Conservation (phyloP, 371 early-diverging fungal genomes). For the Mucor indicus region DNA sequence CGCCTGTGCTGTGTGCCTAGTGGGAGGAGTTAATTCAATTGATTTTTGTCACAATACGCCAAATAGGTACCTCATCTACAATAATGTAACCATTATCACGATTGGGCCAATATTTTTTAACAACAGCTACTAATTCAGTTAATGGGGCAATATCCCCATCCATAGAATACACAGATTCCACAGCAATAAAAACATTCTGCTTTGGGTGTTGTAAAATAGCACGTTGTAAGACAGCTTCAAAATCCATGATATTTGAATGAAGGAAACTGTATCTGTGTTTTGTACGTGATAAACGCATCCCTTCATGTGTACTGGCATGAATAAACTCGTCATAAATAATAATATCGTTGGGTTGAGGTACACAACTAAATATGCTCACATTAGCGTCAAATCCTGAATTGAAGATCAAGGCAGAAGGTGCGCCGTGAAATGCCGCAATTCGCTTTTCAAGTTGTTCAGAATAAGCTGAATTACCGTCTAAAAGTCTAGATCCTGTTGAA, state of each 20-base stretch:
- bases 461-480: constrained; percentile 71
- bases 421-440: constrained; percentile 63
- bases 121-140: constrained; percentile 51
- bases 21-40: neutral
- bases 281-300: constrained; percentile 62
- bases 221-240: constrained; percentile 29
- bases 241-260: constrained; percentile 72
- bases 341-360: constrained; percentile 67
- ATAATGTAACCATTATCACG: constrained; percentile 54
- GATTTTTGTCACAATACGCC: neutral
- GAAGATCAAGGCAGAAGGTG: constrained; percentile 67
- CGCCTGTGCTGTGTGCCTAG: constrained; percentile 84
- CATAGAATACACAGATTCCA: constrained; percentile 84
- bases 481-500: constrained; percentile 75
- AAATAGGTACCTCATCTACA: constrained; percentile 59
- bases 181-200: constrained; percentile 66
- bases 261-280: constrained; percentile 47
- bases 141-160: constrained; percentile 81
- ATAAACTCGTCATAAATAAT: constrained; percentile 73
- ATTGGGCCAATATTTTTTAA: constrained; percentile 44
- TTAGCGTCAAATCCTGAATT: constrained; percentile 89
- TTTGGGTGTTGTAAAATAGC: constrained; percentile 12
- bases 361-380: constrained; percentile 60
- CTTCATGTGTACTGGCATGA: constrained; percentile 85
- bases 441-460: constrained; percentile 58